Evolutionary conservation across 2,329 filamentous ascomycete species (phyloP).

Genomic region (Aureobasidium sp.): DNA sequence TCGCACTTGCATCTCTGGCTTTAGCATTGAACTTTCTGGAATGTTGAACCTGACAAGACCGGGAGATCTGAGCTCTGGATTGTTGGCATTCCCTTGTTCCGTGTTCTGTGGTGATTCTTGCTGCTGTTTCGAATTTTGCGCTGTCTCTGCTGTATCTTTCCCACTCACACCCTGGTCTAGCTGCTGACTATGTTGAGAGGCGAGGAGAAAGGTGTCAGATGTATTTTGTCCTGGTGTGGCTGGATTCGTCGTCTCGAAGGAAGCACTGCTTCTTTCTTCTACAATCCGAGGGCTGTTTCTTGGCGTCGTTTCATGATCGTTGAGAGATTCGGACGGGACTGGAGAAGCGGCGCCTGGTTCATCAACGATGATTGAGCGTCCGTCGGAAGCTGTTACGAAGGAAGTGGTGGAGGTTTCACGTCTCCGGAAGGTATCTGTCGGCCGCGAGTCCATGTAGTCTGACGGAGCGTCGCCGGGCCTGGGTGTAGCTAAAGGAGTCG

Average conservation of each 20-base stretch:
- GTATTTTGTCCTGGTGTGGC: background rate
- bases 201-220: constrained; percentile 3
- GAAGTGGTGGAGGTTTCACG: constrained; percentile 4
- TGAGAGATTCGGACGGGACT: background rate
- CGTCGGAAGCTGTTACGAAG: constrained; percentile 8
- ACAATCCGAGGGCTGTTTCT: background rate
- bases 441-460: background rate
- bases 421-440: background rate
- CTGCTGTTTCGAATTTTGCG: background rate
- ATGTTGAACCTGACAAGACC: constrained; percentile 34
- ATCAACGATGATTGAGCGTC: constrained; percentile 3
- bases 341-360: background rate
- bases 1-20: constrained; percentile 30
- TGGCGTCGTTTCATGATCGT: background rate
- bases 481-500: background rate
- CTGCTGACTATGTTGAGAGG: background rate
- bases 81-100: background rate
- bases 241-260: background rate
- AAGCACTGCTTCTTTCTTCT: background rate
- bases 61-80: background rate
- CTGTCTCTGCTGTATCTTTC: background rate
- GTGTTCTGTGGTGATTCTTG: background rate
- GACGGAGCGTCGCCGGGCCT: background rate
- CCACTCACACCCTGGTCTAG: background rate
- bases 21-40: constrained; percentile 29